These are phyloP conservation scores for Oryza glaberrima DNA, from an alignment of 176 grass and related monocot species.

Conservation along the genomic window DNA sequence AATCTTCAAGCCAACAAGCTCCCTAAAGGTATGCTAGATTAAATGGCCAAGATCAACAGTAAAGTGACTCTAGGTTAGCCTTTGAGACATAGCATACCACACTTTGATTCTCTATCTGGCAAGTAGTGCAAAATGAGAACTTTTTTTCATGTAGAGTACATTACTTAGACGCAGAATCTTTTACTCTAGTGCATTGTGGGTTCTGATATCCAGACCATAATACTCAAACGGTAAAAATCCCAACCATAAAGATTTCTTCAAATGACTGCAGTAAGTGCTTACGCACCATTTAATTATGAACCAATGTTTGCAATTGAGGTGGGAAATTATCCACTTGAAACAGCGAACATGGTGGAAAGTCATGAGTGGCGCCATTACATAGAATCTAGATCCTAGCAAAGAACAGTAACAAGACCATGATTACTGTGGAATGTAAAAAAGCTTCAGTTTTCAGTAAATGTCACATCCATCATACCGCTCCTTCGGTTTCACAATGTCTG, in stretches of 20 bases:
- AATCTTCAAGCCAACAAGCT: not conserved
- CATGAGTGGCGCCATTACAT: not conserved
- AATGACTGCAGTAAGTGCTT: not conserved
- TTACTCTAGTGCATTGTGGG: not conserved
- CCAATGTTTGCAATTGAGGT: not conserved
- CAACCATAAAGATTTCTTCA: conserved; percentile 12
- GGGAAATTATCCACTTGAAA: not conserved
- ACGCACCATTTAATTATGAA: not conserved
- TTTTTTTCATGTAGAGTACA: not conserved
- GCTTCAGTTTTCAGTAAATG: not conserved
- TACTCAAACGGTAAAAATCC: not conserved
- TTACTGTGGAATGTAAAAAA: not conserved
- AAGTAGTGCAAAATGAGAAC: not conserved
- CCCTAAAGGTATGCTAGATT: not conserved
- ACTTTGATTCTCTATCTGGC: not conserved
- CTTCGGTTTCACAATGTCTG: not conserved
- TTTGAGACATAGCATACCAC: not conserved
- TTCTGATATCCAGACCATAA: not conserved
- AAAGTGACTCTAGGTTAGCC: not conserved
- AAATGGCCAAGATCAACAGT: not conserved
- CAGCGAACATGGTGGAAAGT: not conserved
- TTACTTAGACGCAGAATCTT: not conserved
- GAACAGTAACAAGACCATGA: not conserved
- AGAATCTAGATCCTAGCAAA: not conserved
- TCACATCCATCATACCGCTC: not conserved